Evolutionary conservation across 441 rosid species (phyloP).

Genomic region (Biscutella laevigata): DNA sequence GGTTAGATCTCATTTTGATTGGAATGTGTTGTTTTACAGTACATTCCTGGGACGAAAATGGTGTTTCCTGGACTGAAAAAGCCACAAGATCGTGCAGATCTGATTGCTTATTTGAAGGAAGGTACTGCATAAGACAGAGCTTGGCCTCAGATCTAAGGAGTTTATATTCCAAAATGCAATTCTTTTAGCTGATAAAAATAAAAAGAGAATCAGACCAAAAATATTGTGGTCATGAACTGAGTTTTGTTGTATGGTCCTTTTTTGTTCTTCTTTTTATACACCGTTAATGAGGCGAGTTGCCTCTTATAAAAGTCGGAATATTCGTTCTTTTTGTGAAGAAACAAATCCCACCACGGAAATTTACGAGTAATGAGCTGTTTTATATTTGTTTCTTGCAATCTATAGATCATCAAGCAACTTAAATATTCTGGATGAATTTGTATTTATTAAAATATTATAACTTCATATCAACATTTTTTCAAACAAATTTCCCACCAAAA

Average conservation of each 20-base stretch:
- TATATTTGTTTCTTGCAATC: no score
- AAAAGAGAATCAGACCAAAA: conserved; percentile 19
- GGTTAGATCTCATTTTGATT: background rate
- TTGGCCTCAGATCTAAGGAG: no score
- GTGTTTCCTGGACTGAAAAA: conserved; percentile 61
- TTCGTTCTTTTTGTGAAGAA: conserved; percentile 11
- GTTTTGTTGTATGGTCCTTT: background rate
- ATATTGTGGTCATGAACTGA: conserved; percentile 10
- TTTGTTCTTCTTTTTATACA: background rate
- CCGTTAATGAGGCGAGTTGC: conserved; percentile 7
- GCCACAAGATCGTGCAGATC: conserved; percentile 54
- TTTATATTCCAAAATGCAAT: background rate
- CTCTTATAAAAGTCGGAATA: conserved; percentile 7
- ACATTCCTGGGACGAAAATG: conserved; percentile 56
- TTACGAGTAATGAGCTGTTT: no score
- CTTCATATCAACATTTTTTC: no score
- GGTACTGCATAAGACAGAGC: conserved; percentile 29
- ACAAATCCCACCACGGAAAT: background rate
- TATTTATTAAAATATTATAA: no score
- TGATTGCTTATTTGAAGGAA: conserved; percentile 48
- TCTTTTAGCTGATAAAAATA: conserved; percentile 11
- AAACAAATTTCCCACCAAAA: no score
- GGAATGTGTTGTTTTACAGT: conserved; percentile 26
- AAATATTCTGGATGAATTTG: no score
- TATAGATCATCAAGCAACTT: no score